Evolutionary conservation across 2,329 filamentous ascomycete genomes (phyloP).

Genomic region (Leptographium procerum): DNA sequence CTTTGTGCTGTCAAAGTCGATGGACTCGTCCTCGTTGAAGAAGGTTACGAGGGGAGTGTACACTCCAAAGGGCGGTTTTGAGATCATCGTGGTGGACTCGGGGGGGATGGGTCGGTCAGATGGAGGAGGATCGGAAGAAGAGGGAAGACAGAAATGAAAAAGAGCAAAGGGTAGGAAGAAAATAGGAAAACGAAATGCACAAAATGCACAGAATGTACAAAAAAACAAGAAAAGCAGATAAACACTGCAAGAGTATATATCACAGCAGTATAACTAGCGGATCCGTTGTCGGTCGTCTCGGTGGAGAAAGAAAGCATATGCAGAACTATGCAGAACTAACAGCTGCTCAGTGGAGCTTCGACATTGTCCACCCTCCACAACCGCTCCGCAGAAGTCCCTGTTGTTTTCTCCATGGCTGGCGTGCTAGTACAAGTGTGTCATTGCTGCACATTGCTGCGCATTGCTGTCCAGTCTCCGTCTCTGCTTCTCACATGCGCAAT

Average conservation of each 20-base stretch:
- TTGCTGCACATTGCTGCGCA: not conserved
- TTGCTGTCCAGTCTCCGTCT: too few species aligned
- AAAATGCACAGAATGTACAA: not conserved
- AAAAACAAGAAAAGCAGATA: not conserved
- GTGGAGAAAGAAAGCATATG: not conserved
- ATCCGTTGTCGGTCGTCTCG: not conserved
- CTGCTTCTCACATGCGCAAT: not conserved
- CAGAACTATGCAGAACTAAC: not conserved
- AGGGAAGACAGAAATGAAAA: too few species aligned
- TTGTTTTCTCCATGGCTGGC: not conserved
- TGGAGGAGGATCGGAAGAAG: too few species aligned
- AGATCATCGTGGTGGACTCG: not conserved
- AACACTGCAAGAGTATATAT: not conserved
- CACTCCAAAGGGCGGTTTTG: conserved; percentile 22
- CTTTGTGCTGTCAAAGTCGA: conserved; percentile 38
- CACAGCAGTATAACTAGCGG: not conserved
- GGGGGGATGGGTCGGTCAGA: too few species aligned
- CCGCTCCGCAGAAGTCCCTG: not conserved
- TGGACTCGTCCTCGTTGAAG: conserved; percentile 38
- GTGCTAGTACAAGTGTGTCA: not conserved
- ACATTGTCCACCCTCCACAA: not conserved
- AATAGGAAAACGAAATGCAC: not conserved
- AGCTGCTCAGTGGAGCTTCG: not conserved
- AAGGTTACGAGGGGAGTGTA: conserved; percentile 48
- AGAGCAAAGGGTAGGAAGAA: too few species aligned